These are phyloP conservation scores for Cercis canadensis DNA, from an alignment of 306 rosid species.

Conservation along the genomic window DNA sequence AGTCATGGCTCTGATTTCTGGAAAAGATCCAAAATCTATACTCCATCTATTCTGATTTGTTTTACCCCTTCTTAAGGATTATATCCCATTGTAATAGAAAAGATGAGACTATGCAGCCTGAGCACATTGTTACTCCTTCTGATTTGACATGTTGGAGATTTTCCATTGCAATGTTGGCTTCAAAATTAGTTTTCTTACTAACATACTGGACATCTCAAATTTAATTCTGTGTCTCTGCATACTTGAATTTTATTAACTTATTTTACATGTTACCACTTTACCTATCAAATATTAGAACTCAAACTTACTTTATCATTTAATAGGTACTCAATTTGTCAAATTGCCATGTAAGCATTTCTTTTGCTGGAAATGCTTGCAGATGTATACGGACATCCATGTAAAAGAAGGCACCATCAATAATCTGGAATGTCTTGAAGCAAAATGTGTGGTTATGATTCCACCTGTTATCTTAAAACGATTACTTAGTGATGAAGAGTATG, in stretches of 20 bases:
- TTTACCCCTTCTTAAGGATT: conserved; percentile 16
- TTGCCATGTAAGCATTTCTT: conserved; percentile 86
- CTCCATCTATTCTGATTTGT: neutral
- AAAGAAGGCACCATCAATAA: conserved; percentile 81
- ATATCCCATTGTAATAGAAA: conserved; percentile 11
- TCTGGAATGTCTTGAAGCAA: conserved; percentile 74
- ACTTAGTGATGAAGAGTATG: conserved; percentile 69
- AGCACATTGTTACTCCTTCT: conserved; percentile 10
- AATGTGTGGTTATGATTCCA: conserved; percentile 74
- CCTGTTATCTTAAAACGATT: conserved; percentile 73
- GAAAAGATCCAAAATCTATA: conserved; percentile 5
- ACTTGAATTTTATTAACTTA: conserved; percentile 26
- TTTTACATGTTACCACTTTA: conserved; percentile 26
- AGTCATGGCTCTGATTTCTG: conserved; percentile 19
- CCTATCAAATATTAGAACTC: conserved; percentile 16
- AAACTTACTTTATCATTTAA: conserved; percentile 22
- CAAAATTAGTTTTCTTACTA: conserved; percentile 9
- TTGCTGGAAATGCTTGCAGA: conserved; percentile 86
- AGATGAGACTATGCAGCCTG: conserved; percentile 13
- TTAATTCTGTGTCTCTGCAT: conserved; percentile 17
- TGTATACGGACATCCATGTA: conserved; percentile 71
- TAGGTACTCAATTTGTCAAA: conserved; percentile 70
- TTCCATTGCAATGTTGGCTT: conserved; percentile 26
- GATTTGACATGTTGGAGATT: conserved; percentile 23
- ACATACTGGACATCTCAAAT: conserved; percentile 7